phyloP scores from a whole-genome alignment of 1,284 basidiomycete genomes.

The Phlebopus sp. region DNA sequence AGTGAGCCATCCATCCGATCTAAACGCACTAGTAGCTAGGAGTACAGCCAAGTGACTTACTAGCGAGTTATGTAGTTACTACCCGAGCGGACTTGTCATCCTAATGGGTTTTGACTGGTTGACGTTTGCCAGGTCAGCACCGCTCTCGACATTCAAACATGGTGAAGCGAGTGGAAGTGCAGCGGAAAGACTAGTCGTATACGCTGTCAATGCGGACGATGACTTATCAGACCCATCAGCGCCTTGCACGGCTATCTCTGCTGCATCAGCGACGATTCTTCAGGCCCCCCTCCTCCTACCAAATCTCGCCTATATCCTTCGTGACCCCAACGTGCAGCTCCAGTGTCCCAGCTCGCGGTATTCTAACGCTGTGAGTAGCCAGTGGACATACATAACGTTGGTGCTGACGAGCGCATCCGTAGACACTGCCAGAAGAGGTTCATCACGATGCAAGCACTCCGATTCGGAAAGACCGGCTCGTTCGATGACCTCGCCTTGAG shows the following conservation, averaged over 20 bases:
- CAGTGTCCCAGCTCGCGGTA: too few species aligned
- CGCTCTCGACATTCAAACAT: background rate
- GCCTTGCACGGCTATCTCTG: background rate
- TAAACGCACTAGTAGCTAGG: too few species aligned
- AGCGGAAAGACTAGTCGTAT: too few species aligned
- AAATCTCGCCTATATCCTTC: too few species aligned
- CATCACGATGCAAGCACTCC: slow-evolving; percentile 30
- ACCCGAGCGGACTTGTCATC: background rate
- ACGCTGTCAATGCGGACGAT: background rate
- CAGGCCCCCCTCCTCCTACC: background rate
- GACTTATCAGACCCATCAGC: background rate
- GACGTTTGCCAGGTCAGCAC: background rate
- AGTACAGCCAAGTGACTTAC: too few species aligned
- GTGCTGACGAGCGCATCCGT: background rate
- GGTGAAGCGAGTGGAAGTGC: background rate
- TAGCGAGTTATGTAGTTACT: too few species aligned
- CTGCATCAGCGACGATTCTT: background rate
- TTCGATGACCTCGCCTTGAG: slow-evolving; percentile 24
- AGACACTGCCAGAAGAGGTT: background rate
- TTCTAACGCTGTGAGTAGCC: background rate
- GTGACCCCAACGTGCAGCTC: too few species aligned
- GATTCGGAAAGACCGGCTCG: slow-evolving; percentile 32
- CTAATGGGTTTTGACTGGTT: background rate
- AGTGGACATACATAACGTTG: background rate
- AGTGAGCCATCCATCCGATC: too few species aligned